Evolutionary conservation across 257 asterid genomes (phyloP).

Genomic region (Leonotis leonurus): DNA sequence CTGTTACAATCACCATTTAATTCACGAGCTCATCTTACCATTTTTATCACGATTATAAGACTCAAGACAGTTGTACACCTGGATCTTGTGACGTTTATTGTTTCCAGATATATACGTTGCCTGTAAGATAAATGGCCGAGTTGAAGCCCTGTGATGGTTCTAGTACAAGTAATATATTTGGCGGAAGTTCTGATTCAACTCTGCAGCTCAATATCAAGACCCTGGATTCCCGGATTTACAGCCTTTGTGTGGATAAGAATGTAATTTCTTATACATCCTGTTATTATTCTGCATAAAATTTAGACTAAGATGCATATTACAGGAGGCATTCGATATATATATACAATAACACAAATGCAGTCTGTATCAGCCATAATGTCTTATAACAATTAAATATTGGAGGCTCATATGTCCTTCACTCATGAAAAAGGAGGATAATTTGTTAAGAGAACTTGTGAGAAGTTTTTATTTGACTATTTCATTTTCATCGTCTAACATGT

Average conservation of each 20-base stretch:
- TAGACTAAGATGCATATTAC: neutral
- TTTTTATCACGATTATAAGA: neutral
- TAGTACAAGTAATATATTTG: slow-evolving; percentile 35
- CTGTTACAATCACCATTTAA: neutral
- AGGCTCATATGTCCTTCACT: neutral
- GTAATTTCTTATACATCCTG: slow-evolving; percentile 31
- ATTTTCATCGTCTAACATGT: slow-evolving; percentile 1
- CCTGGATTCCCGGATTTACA: slow-evolving; percentile 59
- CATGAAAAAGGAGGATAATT: neutral
- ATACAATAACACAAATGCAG: too few relatives aligned
- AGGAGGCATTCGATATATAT: neutral
- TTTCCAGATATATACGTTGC: slow-evolving; percentile 20
- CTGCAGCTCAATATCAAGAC: slow-evolving; percentile 84
- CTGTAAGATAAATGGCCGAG: slow-evolving; percentile 51
- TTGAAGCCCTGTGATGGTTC: slow-evolving; percentile 45
- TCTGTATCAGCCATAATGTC: neutral
- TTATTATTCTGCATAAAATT: neutral
- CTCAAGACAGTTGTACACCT: neutral
- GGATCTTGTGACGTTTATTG: slow-evolving; percentile 5
- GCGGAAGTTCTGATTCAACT: slow-evolving; percentile 50
- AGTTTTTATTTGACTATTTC: neutral
- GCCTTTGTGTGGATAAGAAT: slow-evolving; percentile 57
- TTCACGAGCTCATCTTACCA: slow-evolving; percentile 2
- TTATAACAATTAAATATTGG: neutral
- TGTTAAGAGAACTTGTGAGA: neutral